phyloP scores from a whole-genome alignment of 176 grass and related monocot genomes.

The Carex cristatella region DNA sequence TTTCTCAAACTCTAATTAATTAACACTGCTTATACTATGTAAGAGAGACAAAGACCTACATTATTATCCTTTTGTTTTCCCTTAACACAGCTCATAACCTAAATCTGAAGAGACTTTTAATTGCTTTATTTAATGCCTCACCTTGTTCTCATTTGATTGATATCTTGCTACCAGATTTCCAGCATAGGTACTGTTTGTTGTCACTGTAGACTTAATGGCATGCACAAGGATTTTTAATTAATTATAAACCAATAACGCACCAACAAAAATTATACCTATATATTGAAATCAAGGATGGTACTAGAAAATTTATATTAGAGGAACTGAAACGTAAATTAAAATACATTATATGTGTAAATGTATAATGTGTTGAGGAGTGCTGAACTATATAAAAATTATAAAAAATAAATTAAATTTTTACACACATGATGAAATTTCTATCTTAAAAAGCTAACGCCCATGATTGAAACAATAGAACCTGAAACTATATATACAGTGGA shows the following conservation, averaged over 20 bases:
- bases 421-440: too few species aligned
- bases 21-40: not conserved
- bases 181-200: not conserved
- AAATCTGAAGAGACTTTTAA: not conserved
- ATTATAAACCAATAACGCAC: not conserved
- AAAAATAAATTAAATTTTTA: too few species aligned
- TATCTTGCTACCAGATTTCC: constrained; percentile 1
- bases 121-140: not conserved
- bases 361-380: too few species aligned
- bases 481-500: not conserved
- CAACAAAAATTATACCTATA: not conserved
- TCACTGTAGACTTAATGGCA: not conserved
- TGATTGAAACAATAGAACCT: not conserved
- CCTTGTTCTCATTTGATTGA: not conserved
- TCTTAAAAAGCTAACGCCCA: too few species aligned
- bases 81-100: not conserved
- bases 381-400: too few species aligned
- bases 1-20: not conserved
- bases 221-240: not conserved
- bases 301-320: too few species aligned
- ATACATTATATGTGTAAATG: too few species aligned
- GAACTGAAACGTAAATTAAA: too few species aligned
- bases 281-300: too few species aligned
- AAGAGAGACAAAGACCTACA: not conserved
- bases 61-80: not conserved